Evolutionary conservation across 441 rosid genomes (phyloP), one percentile per base, ranked within the genome.

Genomic region (Pelargonium exstipulatum): DNA sequence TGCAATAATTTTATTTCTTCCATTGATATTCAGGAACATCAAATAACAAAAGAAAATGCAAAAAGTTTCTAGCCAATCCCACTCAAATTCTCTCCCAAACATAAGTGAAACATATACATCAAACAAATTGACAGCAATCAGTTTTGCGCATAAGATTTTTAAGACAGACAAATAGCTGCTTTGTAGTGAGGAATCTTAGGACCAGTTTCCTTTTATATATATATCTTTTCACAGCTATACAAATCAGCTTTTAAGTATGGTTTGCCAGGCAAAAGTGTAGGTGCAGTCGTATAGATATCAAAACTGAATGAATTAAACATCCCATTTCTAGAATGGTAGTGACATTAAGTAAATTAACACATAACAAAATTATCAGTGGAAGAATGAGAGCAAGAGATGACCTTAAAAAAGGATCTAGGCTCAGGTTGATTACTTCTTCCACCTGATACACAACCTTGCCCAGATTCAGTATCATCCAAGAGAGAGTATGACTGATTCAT

Each of bases 371-470:
- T 5, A 8, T 60, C 9, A 22, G 6, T 37, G 42, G 49, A 8
- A 58, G 24, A 62, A 14, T 37, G 22, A 22, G 14, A n/a, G 14
- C 2, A 62, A 62, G 32, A 65, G 55, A 32, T 26, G 18, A 86
- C 89, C 87, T 82, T 82, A 6, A 79, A 61, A 24, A 64, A 73
- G 14, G 81, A 65, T 53, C 8, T 67, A 7, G 61, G 14, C 49
- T 35, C 60, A 26, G 64, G 66, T 46, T 65, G 68, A 48, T 45
- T 24, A 71, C 69, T 67, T 79, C 72, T 75, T 48, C 77, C 78
- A 12, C 51, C 73, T 57, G 71, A 71, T 67, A 71, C 75, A 70
- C 66, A 48, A 65, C 64, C 68, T 46, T 51, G 77, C 64, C 51
- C 73, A 10, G 62, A 18, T 57, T 35, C 70, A 10, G 61, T 10